Base-by-base conservation (phyloP, 768 basidiomycete species). In the Trametes elegans region DNA sequence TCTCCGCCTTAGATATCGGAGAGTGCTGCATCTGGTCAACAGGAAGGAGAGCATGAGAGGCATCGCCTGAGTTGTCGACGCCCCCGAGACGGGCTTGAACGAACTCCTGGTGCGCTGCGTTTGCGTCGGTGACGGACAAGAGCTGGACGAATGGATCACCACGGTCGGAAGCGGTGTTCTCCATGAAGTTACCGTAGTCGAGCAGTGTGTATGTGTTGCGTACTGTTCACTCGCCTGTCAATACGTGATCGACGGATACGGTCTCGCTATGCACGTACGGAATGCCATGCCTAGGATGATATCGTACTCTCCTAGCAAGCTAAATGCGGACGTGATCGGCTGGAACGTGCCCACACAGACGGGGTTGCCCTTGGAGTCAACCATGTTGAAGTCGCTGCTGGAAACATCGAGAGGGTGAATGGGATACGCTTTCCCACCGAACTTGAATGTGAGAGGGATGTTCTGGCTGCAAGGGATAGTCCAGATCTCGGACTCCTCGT, bases 231-330 rank as follows among this genome's bases (percentile, higher is more conserved):
- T 29, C 43, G 38, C 10, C 19, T 5, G 56, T 62, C 16, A 60
- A 50, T 27, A 21, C n/a, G n/a, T n/a, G 7, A 27, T 40, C 5
- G 21, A n/a, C 9, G 34, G 32, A 28, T 16, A 16, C 3, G 18
- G 27, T 45, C 8, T 26, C 29, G 32, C 32, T 18, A 21, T 3
- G n/a, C 2, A 70, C 87, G 62, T 70, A 90, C 88, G 53, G 73
- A 91, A 89, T 49, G 79, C 79, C 87, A 90, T 89, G 59, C 89
- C 89, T 44, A 90, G 77, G 62, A 91, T 88, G 76, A 90, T 84
- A 62, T 92, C 89, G 59, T 88, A 92, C 65, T 86, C 78, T 59
- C 88, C 86, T 24, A 88, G 78, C 36, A 89, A 59, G 73, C 86
- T 85, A 71, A 90, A 89, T 5, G 88, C 87, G 3, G 83, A 81